Evolutionary conservation across 352 stramenopile genomes (phyloP).

Genomic region (Paralagenidium karlingii): DNA sequence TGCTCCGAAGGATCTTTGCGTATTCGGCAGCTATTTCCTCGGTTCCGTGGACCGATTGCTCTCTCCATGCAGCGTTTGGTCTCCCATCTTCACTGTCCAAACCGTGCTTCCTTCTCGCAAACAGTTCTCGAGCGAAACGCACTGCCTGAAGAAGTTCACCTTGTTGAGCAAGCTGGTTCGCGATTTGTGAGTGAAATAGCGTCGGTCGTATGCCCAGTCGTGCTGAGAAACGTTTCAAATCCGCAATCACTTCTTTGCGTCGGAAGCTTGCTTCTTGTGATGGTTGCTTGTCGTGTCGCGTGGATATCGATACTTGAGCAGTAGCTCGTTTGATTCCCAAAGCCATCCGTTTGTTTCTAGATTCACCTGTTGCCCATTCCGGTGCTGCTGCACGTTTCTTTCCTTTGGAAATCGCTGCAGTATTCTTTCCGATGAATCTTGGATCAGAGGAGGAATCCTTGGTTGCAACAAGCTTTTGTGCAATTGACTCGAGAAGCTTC

Average conservation of each 20-base stretch:
- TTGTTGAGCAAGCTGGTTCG: slow-evolving; percentile 19
- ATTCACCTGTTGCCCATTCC: too few relatives aligned
- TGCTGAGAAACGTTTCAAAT: slow-evolving; percentile 37
- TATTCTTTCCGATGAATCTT: neutral
- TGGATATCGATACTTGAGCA: neutral
- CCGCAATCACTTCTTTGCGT: slow-evolving; percentile 18
- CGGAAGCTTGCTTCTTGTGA: slow-evolving; percentile 5
- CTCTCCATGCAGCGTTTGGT: neutral
- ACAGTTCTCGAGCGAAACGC: slow-evolving; percentile 41
- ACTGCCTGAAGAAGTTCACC: slow-evolving; percentile 34
- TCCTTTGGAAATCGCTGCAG: neutral
- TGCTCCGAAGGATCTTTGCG: slow-evolving; percentile 22
- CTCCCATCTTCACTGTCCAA: neutral
- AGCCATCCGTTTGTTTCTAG: too few relatives aligned
- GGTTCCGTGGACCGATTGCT: too few relatives aligned
- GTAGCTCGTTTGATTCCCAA: slow-evolving; percentile 13
- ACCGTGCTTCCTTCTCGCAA: slow-evolving; percentile 8
- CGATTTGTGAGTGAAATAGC: slow-evolving; percentile 27
- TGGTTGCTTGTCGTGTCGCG: neutral
- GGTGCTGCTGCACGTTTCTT: slow-evolving; percentile 7
- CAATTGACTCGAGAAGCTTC: slow-evolving; percentile 8
- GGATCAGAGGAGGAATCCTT: slow-evolving; percentile 20
- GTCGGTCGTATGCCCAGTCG: slow-evolving; percentile 22
- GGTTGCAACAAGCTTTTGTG: slow-evolving; percentile 22
- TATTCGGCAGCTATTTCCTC: too few relatives aligned